Evolutionary conservation across 768 basidiomycete species (phyloP), one percentile per base, ranked within the genome.

Genomic region (Leccinum rimulosum): DNA sequence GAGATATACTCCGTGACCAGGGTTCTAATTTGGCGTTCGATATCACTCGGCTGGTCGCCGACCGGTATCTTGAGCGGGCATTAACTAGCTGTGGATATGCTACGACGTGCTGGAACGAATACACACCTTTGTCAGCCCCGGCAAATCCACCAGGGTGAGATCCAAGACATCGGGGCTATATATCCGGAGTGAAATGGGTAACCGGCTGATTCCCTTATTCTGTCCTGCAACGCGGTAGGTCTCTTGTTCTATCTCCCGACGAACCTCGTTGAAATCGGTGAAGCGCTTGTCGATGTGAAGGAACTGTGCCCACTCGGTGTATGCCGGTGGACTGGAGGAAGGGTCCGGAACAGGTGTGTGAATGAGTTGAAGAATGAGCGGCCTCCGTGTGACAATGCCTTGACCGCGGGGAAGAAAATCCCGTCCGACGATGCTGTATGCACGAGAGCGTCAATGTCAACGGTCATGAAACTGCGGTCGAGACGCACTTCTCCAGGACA

Each of bases 201-300:
- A 74, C 71, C 95, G 95, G 77, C 93, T 95, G 59, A 99, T 89
- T 49, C 97, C 97, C 76, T 98, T 99, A 75, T 98, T 98, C 79
- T 98, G 95, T 0, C 97, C 97, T 0, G 97, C 97, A 17, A 99
- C 95, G 48, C 97, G 80, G 73, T 88, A 95, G 2, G 97, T 99
- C 79, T 99, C 97, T 71, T 92, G 89, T 74, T 99, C 97, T 59
- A 99, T 99, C 78, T 99, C 97, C 64, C 88, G 90, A 43, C 96
- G 83, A 63, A 98, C 90, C 67, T 98, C 96, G 49, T 83, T 79
- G 68, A 95, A 98, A 70, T 98, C 96, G n/a, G 93, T 95, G 76
- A 95, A 98, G 43, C 91, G 85, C 72, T 92, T 93, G 82, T 98
- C 95, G 57, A 96, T 80, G 73, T 99, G 97, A 30, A 98, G 82